Conservation (phyloP, 2,329 filamentous ascomycete species). For the Boeremia exigua region DNA sequence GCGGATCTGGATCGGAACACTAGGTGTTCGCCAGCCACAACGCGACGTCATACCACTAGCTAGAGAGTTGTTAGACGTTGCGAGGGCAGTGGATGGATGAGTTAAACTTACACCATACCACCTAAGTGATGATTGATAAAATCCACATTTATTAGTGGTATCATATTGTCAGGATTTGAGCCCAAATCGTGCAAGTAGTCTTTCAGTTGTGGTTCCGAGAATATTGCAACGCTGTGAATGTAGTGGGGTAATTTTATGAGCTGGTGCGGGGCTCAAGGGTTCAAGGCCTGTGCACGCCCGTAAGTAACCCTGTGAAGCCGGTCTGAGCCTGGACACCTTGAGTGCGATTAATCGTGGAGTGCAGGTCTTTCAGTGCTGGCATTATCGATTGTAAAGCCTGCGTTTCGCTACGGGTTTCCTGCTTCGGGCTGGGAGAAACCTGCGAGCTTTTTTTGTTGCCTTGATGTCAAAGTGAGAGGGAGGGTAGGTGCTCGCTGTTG, state of each 20-base stretch:
- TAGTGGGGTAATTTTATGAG: neutral
- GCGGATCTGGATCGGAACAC: conserved; percentile 40
- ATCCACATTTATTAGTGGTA: no score
- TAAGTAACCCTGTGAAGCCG: neutral
- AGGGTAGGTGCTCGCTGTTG: neutral
- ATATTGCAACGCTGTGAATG: neutral
- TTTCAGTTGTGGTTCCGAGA: neutral
- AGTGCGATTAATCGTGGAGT: no score
- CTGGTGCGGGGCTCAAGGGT: conserved; percentile 17
- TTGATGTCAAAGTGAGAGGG: conserved; percentile 4
- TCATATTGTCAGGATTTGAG: neutral
- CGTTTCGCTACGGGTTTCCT: no score
- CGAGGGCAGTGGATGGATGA: conserved; percentile 14
- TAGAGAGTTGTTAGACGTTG: conserved; percentile 8
- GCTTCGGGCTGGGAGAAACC: no score
- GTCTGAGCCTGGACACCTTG: neutral
- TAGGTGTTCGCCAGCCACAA: conserved; percentile 42
- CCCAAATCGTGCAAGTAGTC: neutral
- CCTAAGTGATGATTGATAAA: neutral
- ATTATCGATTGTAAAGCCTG: no score
- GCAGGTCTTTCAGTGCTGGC: no score
- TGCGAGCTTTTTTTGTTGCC: no score
- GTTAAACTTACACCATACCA: conserved; percentile 10
- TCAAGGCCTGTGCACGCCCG: conserved; percentile 23
- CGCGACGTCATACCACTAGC: conserved; percentile 51